Evolutionary conservation across 192 early-diverging fungal genomes (phyloP).

Genomic region (Coemansia sp.): DNA sequence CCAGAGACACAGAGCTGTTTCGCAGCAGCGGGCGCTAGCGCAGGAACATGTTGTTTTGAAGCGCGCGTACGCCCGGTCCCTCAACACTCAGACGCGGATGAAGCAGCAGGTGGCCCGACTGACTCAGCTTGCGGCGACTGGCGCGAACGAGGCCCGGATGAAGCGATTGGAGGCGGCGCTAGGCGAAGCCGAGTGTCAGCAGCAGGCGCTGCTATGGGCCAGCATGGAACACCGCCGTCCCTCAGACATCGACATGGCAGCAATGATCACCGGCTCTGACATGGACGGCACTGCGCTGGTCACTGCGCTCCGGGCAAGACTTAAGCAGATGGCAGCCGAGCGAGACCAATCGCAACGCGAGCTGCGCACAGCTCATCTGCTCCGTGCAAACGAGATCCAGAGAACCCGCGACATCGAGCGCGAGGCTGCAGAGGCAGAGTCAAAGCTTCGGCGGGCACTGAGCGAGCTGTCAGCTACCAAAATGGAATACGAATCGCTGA

Average conservation of each 20-base stretch:
- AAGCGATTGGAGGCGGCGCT: slow-evolving; percentile 45
- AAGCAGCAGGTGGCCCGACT: slow-evolving; percentile 51
- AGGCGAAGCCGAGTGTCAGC: slow-evolving; percentile 51
- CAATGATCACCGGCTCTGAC: background rate
- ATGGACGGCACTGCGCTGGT: slow-evolving; percentile 28
- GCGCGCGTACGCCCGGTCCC: slow-evolving; percentile 33
- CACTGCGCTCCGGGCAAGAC: slow-evolving; percentile 25
- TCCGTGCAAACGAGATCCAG: slow-evolving; percentile 47
- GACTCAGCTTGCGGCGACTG: slow-evolving; percentile 43
- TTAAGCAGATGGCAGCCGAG: slow-evolving; percentile 28
- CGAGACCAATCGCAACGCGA: slow-evolving; percentile 45
- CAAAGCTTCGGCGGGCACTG: slow-evolving; percentile 22
- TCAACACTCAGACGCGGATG: slow-evolving; percentile 42
- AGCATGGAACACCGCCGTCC: slow-evolving; percentile 37
- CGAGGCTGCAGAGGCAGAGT: slow-evolving; percentile 32
- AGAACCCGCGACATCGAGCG: slow-evolving; percentile 42
- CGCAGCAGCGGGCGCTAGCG: slow-evolving; percentile 33
- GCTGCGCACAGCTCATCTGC: slow-evolving; percentile 39
- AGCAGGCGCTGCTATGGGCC: slow-evolving; percentile 43
- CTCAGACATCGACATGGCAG: background rate
- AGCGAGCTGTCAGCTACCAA: slow-evolving; percentile 28
- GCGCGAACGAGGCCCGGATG: slow-evolving; percentile 44
- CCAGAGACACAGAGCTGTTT: slow-evolving; percentile 31
- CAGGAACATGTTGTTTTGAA: slow-evolving; percentile 36
- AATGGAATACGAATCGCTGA: slow-evolving; percentile 25